phyloP scores from a whole-genome alignment of 1,139 yeast species.

The Fermentozyma sake region DNA sequence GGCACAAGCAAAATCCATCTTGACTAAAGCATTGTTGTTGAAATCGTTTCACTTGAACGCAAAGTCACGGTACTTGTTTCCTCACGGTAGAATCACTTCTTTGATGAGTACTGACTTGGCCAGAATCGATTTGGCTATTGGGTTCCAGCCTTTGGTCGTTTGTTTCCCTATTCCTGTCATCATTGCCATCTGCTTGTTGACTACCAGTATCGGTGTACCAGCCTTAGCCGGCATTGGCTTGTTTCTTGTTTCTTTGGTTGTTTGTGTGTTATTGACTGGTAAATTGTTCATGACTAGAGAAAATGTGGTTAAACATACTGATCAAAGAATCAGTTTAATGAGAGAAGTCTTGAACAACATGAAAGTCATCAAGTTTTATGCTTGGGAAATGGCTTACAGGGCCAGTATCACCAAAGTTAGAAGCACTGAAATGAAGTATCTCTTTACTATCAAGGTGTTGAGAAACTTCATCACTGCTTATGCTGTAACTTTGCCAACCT shows the following conservation, averaged over 20 bases:
- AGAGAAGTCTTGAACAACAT: conserved; percentile 40
- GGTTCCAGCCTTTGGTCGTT: conserved; percentile 42
- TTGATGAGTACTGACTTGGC: conserved; percentile 44
- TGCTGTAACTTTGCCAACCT: conserved; percentile 31
- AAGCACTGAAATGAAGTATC: conserved; percentile 35
- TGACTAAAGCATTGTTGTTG: conserved; percentile 35
- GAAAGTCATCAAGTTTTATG: conserved; percentile 43
- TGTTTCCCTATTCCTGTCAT: conserved; percentile 45
- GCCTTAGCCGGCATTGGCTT: conserved; percentile 43
- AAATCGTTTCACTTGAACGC: conserved; percentile 38
- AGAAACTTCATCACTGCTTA: conserved; percentile 45
- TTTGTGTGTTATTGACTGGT: conserved; percentile 35
- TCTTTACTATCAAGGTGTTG: conserved; percentile 41
- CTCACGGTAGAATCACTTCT: conserved; percentile 40
- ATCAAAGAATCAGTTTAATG: conserved; percentile 41
- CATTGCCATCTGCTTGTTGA: conserved; percentile 33
- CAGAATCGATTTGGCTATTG: conserved; percentile 44
- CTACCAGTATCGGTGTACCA: conserved; percentile 35
- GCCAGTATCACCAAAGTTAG: conserved; percentile 31
- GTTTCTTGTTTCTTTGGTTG: conserved; percentile 34
- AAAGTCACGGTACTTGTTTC: conserved; percentile 30
- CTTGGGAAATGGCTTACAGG: conserved; percentile 47
- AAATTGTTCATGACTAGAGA: conserved; percentile 35
- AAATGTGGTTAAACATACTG: conserved; percentile 36
- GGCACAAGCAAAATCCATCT: conserved; percentile 39